Percentiles rank a stretch among this genome's conserved stretches.
phyloP scores from a whole-genome alignment of 2,329 filamentous ascomycete species.

The Thermoascus crustaceus region DNA sequence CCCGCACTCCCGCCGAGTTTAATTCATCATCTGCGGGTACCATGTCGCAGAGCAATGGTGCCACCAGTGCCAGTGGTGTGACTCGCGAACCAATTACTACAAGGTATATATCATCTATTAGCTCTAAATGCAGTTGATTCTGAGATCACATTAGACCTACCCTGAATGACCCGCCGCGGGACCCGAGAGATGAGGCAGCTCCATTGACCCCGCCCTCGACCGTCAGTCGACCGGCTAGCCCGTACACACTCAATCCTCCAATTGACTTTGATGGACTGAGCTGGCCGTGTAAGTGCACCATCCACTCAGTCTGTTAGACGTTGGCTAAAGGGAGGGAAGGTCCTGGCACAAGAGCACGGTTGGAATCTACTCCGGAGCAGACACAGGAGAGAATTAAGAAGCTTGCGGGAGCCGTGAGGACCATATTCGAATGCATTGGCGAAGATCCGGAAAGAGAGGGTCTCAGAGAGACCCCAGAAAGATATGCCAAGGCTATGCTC shows the following conservation, averaged over 20 bases:
- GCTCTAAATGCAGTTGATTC: not conserved
- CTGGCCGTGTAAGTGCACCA: conserved; percentile 40
- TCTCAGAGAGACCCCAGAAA: conserved; percentile 60
- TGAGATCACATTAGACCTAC: conserved; percentile 15
- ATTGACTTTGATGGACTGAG: conserved; percentile 46
- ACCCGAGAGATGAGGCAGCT: conserved; percentile 44
- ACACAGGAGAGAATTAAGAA: conserved; percentile 51
- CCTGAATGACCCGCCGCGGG: conserved; percentile 44
- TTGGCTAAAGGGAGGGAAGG: conserved; percentile 19
- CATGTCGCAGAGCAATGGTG: conserved; percentile 10
- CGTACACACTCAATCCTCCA: conserved; percentile 42
- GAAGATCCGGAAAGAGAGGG: conserved; percentile 59
- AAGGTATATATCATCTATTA: conserved; percentile 17
- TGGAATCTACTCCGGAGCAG: conserved; percentile 51
- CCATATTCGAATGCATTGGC: conserved; percentile 58
- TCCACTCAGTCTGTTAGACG: not conserved
- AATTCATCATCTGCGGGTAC: conserved; percentile 15
- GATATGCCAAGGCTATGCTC: conserved; percentile 92
- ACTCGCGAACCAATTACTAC: conserved; percentile 13
- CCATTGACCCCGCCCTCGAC: conserved; percentile 46
- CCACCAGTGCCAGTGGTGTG: conserved; percentile 10
- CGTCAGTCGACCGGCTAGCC: conserved; percentile 42
- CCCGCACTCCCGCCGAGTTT: conserved; percentile 25
- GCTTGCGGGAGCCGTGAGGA: conserved; percentile 54
- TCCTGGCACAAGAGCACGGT: conserved; percentile 42